Percentiles rank a stretch among this genome's conserved stretches.
Evolutionary conservation across 306 rosid species (phyloP).

Genomic region (Acacia acuminata): DNA sequence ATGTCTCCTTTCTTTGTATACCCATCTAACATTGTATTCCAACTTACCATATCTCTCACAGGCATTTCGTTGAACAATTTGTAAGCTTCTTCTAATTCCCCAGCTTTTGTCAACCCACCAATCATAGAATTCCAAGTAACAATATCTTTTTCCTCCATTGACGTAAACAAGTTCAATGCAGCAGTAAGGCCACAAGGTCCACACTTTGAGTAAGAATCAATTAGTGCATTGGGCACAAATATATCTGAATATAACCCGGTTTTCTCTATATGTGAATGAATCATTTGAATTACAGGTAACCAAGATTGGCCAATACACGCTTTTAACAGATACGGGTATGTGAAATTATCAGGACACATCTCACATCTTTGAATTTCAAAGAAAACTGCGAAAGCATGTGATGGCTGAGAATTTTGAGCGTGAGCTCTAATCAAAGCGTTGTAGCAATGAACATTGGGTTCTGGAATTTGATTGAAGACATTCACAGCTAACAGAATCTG

Average conservation of each 20-base stretch:
- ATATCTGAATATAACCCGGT: conserved; percentile 59
- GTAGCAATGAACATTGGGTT: conserved; percentile 64
- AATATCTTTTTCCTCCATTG: conserved; percentile 55
- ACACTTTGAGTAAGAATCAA: conserved; percentile 62
- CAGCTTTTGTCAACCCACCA: conserved; percentile 56
- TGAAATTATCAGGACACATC: conserved; percentile 60
- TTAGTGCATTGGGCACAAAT: conserved; percentile 69
- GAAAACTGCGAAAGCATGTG: conserved; percentile 48
- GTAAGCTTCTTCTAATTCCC: conserved; percentile 51
- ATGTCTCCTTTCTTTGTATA: conserved; percentile 60
- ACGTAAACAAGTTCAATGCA: conserved; percentile 56
- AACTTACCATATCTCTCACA: conserved; percentile 67
- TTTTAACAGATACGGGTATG: conserved; percentile 61
- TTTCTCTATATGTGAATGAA: conserved; percentile 68
- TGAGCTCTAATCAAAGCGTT: conserved; percentile 77
- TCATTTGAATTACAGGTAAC: conserved; percentile 52
- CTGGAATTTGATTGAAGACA: conserved; percentile 62
- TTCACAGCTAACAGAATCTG: conserved; percentile 57
- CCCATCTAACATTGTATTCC: conserved; percentile 86
- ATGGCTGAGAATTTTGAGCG: conserved; percentile 52
- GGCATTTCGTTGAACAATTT: conserved; percentile 78
- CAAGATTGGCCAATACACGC: conserved; percentile 44
- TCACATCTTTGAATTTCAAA: conserved; percentile 53
- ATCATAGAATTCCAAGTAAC: conserved; percentile 77
- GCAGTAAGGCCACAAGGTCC: conserved; percentile 51